These are phyloP conservation scores for Xylaria bambusicola DNA, from an alignment of 495 filamentous ascomycete species.

Conservation along the genomic window DNA sequence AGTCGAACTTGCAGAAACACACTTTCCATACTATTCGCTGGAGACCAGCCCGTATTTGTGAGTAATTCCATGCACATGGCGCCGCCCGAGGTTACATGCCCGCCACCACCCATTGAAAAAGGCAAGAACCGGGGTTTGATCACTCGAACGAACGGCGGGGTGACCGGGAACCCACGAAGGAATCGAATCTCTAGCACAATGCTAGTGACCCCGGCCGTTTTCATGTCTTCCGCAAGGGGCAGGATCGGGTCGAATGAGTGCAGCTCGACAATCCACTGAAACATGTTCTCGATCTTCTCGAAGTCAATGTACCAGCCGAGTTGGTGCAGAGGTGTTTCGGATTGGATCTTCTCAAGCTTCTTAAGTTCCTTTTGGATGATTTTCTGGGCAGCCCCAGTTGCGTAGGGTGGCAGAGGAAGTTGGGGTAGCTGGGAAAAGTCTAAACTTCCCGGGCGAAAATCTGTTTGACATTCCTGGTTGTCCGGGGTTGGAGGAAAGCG, in stretches of 20 bases:
- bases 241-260: conserved; percentile 75
- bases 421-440: conserved; percentile 56
- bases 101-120: conserved; percentile 73
- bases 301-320: conserved; percentile 85
- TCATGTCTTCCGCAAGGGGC: conserved; percentile 77
- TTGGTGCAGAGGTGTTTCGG: conserved; percentile 61
- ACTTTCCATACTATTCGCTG: conserved; percentile 71
- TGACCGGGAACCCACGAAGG: conserved; percentile 68
- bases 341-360: conserved; percentile 62
- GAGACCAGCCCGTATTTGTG: conserved; percentile 80
- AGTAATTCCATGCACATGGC: conserved; percentile 92
- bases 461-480: conserved; percentile 21
- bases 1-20: conserved; percentile 82
- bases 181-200: conserved; percentile 84
- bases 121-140: conserved; percentile 77
- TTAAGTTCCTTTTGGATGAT: conserved; percentile 64
- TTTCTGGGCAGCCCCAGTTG: conserved; percentile 63
- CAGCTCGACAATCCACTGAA: conserved; percentile 92
- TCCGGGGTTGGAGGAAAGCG: not conserved
- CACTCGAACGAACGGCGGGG: conserved; percentile 83
- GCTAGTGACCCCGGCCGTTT: conserved; percentile 56
- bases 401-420: conserved; percentile 67
- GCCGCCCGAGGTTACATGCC: conserved; percentile 86
- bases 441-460: conserved; percentile 68
- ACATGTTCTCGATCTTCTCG: conserved; percentile 62